Evolutionary conservation across 768 basidiomycete species (phyloP).

Genomic region (Russula sp.): DNA sequence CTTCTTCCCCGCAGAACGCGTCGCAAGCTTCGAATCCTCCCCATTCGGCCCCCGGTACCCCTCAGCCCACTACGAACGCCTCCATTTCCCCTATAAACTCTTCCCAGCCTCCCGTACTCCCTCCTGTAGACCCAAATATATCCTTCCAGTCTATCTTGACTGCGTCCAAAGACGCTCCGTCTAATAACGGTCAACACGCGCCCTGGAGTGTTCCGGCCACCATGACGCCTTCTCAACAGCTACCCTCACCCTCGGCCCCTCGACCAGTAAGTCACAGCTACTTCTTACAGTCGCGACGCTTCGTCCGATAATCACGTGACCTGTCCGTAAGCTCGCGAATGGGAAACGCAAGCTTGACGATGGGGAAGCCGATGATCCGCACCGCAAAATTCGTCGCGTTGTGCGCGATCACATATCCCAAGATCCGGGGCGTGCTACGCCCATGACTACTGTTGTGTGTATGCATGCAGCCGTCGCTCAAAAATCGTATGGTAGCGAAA

Average conservation of each 20-base stretch:
- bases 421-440: conserved; percentile 66
- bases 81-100: conserved; percentile 29
- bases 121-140: conserved; percentile 16
- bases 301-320: conserved; percentile 16
- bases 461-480: conserved; percentile 91
- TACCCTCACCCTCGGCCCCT: conserved; percentile 12
- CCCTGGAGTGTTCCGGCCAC: conserved; percentile 18
- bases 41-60: conserved; percentile 23
- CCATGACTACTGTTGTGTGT: conserved; percentile 87
- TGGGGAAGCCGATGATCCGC: conserved; percentile 52
- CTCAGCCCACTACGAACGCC: conserved; percentile 29
- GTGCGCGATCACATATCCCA: conserved; percentile 76
- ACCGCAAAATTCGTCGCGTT: conserved; percentile 76
- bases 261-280: conserved; percentile 15
- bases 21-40: conserved; percentile 30
- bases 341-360: conserved; percentile 72
- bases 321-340: conserved; percentile 27
- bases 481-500: conserved; percentile 94
- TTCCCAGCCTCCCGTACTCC: conserved; percentile 22
- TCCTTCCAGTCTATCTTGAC: conserved; percentile 27
- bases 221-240: conserved; percentile 16
- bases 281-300: not conserved
- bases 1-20: conserved; percentile 29
- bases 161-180: conserved; percentile 15
- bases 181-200: conserved; percentile 21